A percentile compares a stretch with the other conserved stretches of the same genome.
Conservation (phyloP, 2,329 filamentous ascomycete species). For the Fusarium duplospermum region DNA sequence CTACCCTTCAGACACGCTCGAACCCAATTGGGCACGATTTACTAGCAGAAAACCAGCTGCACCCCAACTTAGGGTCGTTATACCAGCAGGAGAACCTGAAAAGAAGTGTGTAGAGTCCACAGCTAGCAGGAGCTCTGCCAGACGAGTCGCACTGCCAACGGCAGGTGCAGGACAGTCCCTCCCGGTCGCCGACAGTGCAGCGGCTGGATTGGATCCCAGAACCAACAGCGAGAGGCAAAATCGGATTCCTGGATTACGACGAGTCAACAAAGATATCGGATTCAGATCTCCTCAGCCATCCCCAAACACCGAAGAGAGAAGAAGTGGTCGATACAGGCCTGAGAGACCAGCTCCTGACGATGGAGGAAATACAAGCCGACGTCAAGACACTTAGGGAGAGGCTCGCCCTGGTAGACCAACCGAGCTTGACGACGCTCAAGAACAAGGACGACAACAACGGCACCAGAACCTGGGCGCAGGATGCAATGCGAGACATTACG, state of each 20-base stretch:
- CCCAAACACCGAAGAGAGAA: background rate
- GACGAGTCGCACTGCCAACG: background rate
- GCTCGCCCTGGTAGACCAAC: conserved; percentile 14
- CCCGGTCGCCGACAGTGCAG: background rate
- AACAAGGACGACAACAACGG: conserved; percentile 3
- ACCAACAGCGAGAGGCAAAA: conserved; percentile 7
- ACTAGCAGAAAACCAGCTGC: conserved; percentile 19
- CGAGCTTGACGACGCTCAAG: conserved; percentile 14
- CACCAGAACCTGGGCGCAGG: conserved; percentile 37
- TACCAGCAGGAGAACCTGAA: background rate
- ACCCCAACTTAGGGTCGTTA: background rate
- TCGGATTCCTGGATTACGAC: conserved; percentile 6
- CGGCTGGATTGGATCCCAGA: conserved; percentile 4
- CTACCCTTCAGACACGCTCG: conserved; percentile 4
- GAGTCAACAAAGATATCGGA: conserved; percentile 4
- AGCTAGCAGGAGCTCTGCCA: conserved; percentile 1
- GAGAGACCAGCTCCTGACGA: conserved; percentile 5
- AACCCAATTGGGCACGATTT: conserved; percentile 1
- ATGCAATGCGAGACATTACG: conserved; percentile 35
- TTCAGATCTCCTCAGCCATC: conserved; percentile 12
- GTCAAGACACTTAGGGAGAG: conserved; percentile 15
- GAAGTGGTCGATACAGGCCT: background rate
- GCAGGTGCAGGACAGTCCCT: background rate
- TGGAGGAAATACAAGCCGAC: conserved; percentile 30
- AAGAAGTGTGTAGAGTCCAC: conserved; percentile 25